Evolutionary conservation across 2,329 filamentous ascomycete genomes (phyloP), one percentile per base, ranked within the genome.

Genomic region (Talaromyces sp.): DNA sequence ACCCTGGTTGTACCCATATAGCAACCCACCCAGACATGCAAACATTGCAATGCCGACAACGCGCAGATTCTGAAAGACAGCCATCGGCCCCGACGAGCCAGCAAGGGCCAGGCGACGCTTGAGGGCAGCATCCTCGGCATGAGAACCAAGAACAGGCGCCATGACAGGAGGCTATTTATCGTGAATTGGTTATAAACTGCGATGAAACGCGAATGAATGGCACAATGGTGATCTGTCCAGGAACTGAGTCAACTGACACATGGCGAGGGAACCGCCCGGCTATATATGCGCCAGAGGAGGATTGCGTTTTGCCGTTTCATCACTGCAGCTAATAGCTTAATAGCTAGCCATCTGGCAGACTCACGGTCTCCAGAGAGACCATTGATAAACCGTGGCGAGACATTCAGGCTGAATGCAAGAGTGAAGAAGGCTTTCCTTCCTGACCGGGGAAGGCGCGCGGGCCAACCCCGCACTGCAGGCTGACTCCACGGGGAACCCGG

Each of bases 31-130:
- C 50, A 88, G 84, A 63, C 85, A 87, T 6, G 85, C 85, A 69
- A 88, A 88, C 50, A 82, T 76, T 1, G 85, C 84, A 62, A 87
- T 82, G n/a, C 81, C 76, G 65, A 86, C 85, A 16, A 88, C 85
- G 51, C 81, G 83, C 68, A 81, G 82, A 68, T 87, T 88, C 72
- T 85, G 86, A 14, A 86, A 70, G 51, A 87, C 72, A 12, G 83
- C 83, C 18, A 73, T 68, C 0, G 82, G 80, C 3, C 84, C 83
- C 65, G 78, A 81, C 2, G 76, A 75, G 58, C 83, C 83, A 80
- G 84, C 84, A 31, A 86, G 75, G 44, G 79, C 78, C 71, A 85
- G 77, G 9, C 83, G 82, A 59, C 82, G 79, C 47, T 77, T 69
- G 12, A 85, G 72, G 18, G 83, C 83, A 23, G 79, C 82, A 80